Evolutionary conservation across 2,329 filamentous ascomycete species (phyloP).

Genomic region (Fusarium newnesense): DNA sequence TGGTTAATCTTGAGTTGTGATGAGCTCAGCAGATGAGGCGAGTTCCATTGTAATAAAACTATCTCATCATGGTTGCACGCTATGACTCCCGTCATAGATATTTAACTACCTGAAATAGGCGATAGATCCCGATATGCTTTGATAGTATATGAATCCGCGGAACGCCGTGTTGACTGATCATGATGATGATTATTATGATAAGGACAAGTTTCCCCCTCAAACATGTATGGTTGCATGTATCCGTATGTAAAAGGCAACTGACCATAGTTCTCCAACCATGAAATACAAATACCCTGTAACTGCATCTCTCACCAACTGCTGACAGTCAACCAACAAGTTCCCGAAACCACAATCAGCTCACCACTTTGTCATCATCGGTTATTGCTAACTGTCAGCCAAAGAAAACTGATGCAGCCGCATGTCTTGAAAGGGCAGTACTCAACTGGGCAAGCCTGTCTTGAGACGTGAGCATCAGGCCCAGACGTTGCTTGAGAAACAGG

Average conservation of each 20-base stretch:
- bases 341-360: slow-evolving; percentile 36
- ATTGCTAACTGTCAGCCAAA: slow-evolving; percentile 7
- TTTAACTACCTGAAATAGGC: not conserved
- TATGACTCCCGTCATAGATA: slow-evolving; percentile 26
- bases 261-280: slow-evolving; percentile 1
- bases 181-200: slow-evolving; percentile 10
- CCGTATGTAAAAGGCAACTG: not conserved
- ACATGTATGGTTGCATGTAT: not conserved
- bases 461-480: not conserved
- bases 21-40: not conserved
- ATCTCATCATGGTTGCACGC: slow-evolving; percentile 21
- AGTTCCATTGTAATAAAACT: not conserved
- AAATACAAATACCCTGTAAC: slow-evolving; percentile 18
- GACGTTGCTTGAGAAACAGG: slow-evolving; percentile 35
- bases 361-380: slow-evolving; percentile 15
- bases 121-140: not conserved
- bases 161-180: not conserved
- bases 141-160: not conserved
- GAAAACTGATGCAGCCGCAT: slow-evolving; percentile 10
- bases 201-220: slow-evolving; percentile 17
- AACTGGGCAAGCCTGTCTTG: slow-evolving; percentile 5
- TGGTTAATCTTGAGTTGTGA: not conserved
- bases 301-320: slow-evolving; percentile 26
- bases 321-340: slow-evolving; percentile 34
- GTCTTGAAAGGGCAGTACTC: not conserved